These are phyloP conservation scores for Aspergillus pseudoterreus DNA, from an alignment of 2,329 filamentous ascomycete species.

Conservation along the genomic window DNA sequence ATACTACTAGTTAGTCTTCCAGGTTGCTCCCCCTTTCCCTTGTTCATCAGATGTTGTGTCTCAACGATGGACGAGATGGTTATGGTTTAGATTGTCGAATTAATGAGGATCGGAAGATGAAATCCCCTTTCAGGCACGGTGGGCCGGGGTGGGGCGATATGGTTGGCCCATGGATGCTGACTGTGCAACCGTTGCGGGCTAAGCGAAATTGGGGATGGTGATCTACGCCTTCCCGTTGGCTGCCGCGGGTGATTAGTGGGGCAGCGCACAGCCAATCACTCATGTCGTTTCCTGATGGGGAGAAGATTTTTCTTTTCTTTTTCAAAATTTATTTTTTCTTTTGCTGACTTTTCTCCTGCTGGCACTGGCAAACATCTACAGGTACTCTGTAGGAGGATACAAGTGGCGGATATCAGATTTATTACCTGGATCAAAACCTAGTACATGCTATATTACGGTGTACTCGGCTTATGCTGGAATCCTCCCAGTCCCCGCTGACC, in stretches of 20 bases:
- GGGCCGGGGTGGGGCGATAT: constrained; percentile 16
- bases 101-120: too few relatives aligned
- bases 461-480: too few relatives aligned
- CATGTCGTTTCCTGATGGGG: background rate
- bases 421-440: too few relatives aligned
- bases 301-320: background rate
- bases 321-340: constrained; percentile 1
- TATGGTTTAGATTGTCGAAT: too few relatives aligned
- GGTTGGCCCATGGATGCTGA: constrained; percentile 14
- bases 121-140: constrained; percentile 13
- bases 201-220: constrained; percentile 32
- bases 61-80: background rate
- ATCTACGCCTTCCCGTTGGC: constrained; percentile 24
- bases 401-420: too few relatives aligned
- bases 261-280: constrained; percentile 16
- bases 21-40: background rate
- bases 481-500: too few relatives aligned
- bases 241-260: constrained; percentile 12
- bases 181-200: constrained; percentile 20
- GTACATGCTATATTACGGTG: too few relatives aligned
- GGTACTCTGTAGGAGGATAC: too few relatives aligned
- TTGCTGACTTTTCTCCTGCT: background rate
- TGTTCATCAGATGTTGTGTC: background rate
- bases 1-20: background rate
- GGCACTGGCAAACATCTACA: background rate